A percentile compares a stretch with the other conserved stretches of the same genome.
Conservation (phyloP, 805 yeast genomes). For the Candida manassasensis region DNA sequence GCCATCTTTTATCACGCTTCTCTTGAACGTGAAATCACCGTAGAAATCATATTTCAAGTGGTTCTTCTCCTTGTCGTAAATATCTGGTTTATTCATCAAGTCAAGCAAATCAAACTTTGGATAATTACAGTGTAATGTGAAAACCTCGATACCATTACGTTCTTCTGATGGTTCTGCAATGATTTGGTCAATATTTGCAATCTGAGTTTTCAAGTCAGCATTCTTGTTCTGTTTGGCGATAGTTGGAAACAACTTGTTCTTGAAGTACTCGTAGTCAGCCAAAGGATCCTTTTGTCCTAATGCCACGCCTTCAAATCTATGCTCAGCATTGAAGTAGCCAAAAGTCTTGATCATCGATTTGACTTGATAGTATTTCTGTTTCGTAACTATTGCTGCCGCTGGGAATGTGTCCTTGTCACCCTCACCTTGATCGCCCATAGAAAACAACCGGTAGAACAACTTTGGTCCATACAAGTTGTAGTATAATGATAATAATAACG, state of each 20-base stretch:
- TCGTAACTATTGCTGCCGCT: conserved; percentile 30
- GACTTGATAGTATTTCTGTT: conserved; percentile 36
- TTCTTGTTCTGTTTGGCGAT: conserved; percentile 5
- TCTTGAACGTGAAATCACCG: conserved; percentile 18
- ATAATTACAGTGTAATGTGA: conserved; percentile 31
- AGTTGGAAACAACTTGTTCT: conserved; percentile 3
- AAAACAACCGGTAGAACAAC: conserved; percentile 52
- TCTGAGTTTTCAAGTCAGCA: conserved; percentile 19
- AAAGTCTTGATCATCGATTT: conserved; percentile 33
- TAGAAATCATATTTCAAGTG: conserved; percentile 25
- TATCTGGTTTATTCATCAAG: conserved; percentile 18
- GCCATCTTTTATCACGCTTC: conserved; percentile 7
- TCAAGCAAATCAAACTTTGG: conserved; percentile 33
- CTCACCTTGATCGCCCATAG: conserved; percentile 47
- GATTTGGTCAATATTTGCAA: conserved; percentile 16
- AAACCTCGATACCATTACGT: conserved; percentile 18
- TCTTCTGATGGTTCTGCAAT: conserved; percentile 15
- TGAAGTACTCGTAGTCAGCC: conserved; percentile 17
- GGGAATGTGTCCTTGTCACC: conserved; percentile 37
- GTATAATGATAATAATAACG: conserved; percentile 56
- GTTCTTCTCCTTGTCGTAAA: conserved; percentile 21
- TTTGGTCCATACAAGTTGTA: conserved; percentile 63
- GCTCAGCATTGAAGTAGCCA: conserved; percentile 24
- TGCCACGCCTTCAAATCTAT: conserved; percentile 30
- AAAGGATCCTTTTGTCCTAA: conserved; percentile 32